phyloP scores from a whole-genome alignment of 176 grass and related monocot genomes.

The Carex scoparia region DNA sequence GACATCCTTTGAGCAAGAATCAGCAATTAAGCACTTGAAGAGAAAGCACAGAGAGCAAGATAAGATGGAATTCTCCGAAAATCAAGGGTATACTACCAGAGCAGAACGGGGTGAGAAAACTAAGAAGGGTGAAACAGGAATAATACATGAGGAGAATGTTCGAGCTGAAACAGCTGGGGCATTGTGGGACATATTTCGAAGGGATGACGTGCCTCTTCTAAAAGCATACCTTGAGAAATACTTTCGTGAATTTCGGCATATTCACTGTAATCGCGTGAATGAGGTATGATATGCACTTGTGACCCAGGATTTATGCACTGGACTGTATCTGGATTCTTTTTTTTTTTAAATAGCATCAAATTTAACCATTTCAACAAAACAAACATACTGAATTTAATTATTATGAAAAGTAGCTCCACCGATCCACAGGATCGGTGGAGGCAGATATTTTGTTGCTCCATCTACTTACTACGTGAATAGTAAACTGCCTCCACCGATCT shows the following conservation, averaged over 20 bases:
- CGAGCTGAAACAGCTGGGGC: slow-evolving; percentile 32
- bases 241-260: neutral
- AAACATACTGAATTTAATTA: no score
- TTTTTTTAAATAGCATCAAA: no score
- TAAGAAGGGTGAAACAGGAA: neutral
- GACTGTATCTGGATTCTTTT: neutral
- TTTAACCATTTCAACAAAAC: no score
- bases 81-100: slow-evolving; percentile 7
- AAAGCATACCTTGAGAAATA: slow-evolving; percentile 60
- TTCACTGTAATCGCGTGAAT: slow-evolving; percentile 47
- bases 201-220: slow-evolving; percentile 56
- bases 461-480: no score
- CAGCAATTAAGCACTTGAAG: slow-evolving; percentile 38
- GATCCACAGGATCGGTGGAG: no score
- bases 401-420: no score
- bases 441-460: no score
- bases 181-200: slow-evolving; percentile 88
- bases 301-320: neutral
- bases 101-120: neutral
- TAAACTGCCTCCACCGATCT: no score
- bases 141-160: neutral
- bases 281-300: slow-evolving; percentile 32
- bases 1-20: neutral
- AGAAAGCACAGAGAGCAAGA: slow-evolving; percentile 45
- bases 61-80: slow-evolving; percentile 18